These are phyloP conservation scores for Plantago coronopus DNA, from an alignment of 305 asterid species.

Conservation along the genomic window DNA sequence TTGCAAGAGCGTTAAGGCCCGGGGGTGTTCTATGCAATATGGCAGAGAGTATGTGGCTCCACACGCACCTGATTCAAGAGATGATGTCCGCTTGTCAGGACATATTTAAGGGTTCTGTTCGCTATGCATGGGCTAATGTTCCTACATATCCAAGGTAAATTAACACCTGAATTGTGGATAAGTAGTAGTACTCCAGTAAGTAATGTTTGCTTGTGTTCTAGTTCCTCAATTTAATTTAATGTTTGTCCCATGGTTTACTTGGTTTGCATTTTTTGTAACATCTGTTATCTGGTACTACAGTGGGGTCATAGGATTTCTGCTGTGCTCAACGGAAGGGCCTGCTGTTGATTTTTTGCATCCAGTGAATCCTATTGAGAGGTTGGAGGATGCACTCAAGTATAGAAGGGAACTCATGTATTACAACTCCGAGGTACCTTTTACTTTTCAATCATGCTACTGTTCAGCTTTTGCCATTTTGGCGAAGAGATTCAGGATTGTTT, in stretches of 20 bases:
- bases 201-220: too few relatives aligned
- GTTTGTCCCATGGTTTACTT: too few relatives aligned
- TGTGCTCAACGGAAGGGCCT: slow-evolving; percentile 85
- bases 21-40: slow-evolving; percentile 95
- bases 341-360: slow-evolving; percentile 80
- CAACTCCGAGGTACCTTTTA: slow-evolving; percentile 70
- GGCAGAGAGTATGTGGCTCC: slow-evolving; percentile 99
- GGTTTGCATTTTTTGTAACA: not conserved
- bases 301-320: slow-evolving; percentile 77
- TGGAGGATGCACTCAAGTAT: slow-evolving; percentile 61
- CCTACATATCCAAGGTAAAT: slow-evolving; percentile 95
- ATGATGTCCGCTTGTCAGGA: slow-evolving; percentile 70
- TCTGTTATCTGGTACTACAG: slow-evolving; percentile 34
- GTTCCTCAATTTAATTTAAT: too few relatives aligned
- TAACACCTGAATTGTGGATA: not conserved
- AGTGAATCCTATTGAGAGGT: slow-evolving; percentile 81
- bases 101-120: slow-evolving; percentile 78
- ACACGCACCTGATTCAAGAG: slow-evolving; percentile 89
- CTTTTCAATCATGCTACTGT: not conserved
- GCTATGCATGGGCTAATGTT: slow-evolving; percentile 90
- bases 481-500: not conserved
- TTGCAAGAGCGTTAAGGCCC: slow-evolving; percentile 77
- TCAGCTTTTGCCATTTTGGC: not conserved
- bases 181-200: too few relatives aligned
- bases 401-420: slow-evolving; percentile 65